These are phyloP conservation scores for Oryza brachyantha DNA, from an alignment of 176 grass and related monocot species.

Conservation along the genomic window DNA sequence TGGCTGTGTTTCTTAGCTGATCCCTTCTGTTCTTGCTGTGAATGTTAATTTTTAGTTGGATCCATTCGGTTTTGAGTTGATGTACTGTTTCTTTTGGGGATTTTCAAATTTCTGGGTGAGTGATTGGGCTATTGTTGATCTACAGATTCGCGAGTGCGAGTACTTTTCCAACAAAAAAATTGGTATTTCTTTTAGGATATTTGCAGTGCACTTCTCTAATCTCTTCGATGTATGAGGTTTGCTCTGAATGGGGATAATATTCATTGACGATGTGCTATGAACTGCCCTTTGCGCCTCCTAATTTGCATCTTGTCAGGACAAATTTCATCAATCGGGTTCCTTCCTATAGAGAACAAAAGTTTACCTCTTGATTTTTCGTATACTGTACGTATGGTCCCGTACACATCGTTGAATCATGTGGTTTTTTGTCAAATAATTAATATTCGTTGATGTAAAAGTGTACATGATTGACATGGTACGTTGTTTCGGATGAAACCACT, in stretches of 20 bases:
- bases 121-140: not conserved
- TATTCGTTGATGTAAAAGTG: too few relatives aligned
- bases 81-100: not conserved
- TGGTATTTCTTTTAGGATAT: not conserved
- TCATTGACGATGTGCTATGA: not conserved
- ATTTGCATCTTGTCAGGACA: not conserved
- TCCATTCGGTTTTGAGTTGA: not conserved
- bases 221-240: not conserved
- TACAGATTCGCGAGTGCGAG: not conserved
- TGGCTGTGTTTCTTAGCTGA: not conserved
- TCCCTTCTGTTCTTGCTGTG: not conserved
- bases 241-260: not conserved
- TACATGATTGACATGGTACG: not conserved
- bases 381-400: not conserved
- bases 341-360: not conserved
- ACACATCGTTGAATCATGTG: not conserved
- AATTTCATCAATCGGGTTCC: not conserved
- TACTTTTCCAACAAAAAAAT: not conserved
- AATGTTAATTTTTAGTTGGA: not conserved
- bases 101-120: not conserved
- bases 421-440: not conserved
- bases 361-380: not conserved
- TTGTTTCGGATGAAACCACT: not conserved
- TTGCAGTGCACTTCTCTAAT: not conserved
- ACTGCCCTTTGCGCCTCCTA: not conserved